A percentile compares a stretch with the other conserved stretches of the same genome.
Evolutionary conservation across 176 grass and related monocot genomes (phyloP).

Genomic region (Phyllostachys edulis): DNA sequence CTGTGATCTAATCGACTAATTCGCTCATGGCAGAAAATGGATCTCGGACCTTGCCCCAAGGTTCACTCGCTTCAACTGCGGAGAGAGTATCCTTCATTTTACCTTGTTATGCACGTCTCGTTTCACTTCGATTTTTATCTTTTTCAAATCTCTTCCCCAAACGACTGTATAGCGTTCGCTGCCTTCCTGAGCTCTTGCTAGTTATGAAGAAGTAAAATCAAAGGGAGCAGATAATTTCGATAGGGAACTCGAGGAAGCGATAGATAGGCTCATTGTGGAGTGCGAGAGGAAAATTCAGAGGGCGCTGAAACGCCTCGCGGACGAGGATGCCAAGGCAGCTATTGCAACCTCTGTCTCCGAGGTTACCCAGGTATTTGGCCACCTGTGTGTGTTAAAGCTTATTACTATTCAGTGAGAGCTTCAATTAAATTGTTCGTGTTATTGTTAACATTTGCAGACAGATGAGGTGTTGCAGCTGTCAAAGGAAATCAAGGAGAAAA

Average conservation of each 20-base stretch:
- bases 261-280: constrained; percentile 94
- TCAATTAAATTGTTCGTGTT: constrained; percentile 11
- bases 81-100: constrained; percentile 85
- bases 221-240: constrained; percentile 74
- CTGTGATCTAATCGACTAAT: background rate
- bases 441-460: constrained; percentile 47
- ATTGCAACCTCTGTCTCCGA: constrained; percentile 95
- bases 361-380: constrained; percentile 71
- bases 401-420: background rate
- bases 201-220: constrained; percentile 80
- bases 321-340: constrained; percentile 90
- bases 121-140: background rate
- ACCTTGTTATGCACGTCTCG: background rate
- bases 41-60: constrained; percentile 85
- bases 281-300: constrained; percentile 98
- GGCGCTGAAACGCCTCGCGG: constrained; percentile 77
- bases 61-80: constrained; percentile 84
- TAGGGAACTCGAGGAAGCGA: constrained; percentile 83
- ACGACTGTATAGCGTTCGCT: background rate
- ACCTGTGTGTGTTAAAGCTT: background rate
- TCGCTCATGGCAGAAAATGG: constrained; percentile 80
- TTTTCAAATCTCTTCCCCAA: background rate
- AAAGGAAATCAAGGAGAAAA: constrained; percentile 89
- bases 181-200: constrained; percentile 67
- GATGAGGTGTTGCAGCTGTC: constrained; percentile 71